phyloP scores from a whole-genome alignment of 2,329 filamentous ascomycete genomes.

The Cladosporium sp. region DNA sequence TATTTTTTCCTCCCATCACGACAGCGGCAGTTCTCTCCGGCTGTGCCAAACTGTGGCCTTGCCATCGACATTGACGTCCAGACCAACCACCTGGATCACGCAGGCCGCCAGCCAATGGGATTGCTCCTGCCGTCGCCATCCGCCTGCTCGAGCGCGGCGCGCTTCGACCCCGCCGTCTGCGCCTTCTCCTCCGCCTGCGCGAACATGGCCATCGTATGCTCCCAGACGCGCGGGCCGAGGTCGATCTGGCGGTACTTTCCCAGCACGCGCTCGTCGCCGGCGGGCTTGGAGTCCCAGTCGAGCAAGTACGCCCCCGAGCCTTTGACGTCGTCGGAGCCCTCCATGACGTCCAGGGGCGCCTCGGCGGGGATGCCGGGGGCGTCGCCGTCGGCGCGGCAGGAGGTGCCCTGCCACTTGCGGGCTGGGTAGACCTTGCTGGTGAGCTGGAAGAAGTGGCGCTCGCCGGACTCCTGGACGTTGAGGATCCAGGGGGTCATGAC shows the following conservation, averaged over 20 bases:
- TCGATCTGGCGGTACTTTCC: conserved; percentile 27
- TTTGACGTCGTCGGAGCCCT: conserved; percentile 25
- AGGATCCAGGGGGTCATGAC: conserved; percentile 34
- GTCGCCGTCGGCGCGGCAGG: conserved; percentile 14
- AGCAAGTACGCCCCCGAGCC: conserved; percentile 34
- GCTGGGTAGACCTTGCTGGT: conserved; percentile 31
- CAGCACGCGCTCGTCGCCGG: conserved; percentile 29
- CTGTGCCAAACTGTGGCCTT: no score
- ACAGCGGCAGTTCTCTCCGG: no score
- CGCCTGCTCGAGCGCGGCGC: conserved; percentile 21
- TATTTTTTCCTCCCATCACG: no score
- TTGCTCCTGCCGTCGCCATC: conserved; percentile 20
- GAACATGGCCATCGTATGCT: conserved; percentile 32
- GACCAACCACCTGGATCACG: conserved; percentile 6
- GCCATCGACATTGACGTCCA: no score
- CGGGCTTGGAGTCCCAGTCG: conserved; percentile 32
- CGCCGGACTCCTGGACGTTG: conserved; percentile 37
- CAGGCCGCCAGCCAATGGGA: conserved; percentile 27
- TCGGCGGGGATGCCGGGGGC: conserved; percentile 25
- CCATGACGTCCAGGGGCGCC: conserved; percentile 24
- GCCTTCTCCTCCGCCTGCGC: conserved; percentile 23
- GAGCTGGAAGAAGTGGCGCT: conserved; percentile 41
- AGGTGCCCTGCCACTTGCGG: not conserved
- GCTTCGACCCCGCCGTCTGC: conserved; percentile 22
- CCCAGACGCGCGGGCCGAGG: conserved; percentile 29